phyloP scores from a whole-genome alignment of 225 moss, liverwort and hornwort species.

The Polytrichum formosum region DNA sequence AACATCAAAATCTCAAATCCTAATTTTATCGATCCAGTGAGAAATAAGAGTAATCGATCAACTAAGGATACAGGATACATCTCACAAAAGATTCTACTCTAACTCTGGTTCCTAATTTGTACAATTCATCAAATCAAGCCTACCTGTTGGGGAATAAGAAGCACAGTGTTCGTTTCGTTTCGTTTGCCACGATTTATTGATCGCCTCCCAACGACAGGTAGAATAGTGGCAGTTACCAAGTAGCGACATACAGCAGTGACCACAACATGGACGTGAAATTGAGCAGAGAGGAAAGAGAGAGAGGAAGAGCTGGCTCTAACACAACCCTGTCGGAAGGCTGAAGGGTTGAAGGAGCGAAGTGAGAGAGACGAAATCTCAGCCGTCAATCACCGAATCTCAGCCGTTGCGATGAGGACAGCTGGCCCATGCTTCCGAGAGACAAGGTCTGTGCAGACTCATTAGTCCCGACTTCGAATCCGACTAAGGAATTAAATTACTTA shows the following conservation, averaged over 20 bases:
- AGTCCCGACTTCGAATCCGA: background rate
- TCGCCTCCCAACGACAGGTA: too few species aligned
- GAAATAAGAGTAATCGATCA: too few species aligned
- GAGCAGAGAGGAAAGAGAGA: background rate
- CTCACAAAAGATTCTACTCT: too few species aligned
- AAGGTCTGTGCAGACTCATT: background rate
- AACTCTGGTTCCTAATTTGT: too few species aligned
- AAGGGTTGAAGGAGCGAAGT: background rate
- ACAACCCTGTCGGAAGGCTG: background rate
- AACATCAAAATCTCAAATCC: too few species aligned
- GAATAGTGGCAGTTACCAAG: too few species aligned
- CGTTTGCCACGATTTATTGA: too few species aligned
- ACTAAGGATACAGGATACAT: too few species aligned
- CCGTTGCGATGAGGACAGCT: background rate
- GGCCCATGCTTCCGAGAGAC: background rate
- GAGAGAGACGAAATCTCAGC: constrained; percentile 1
- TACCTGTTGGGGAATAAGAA: too few species aligned
- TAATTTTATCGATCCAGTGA: too few species aligned
- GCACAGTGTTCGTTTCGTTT: too few species aligned
- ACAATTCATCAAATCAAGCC: too few species aligned
- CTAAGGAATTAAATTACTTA: background rate
- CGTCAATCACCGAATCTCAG: background rate
- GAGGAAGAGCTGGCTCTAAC: background rate
- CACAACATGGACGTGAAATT: background rate
- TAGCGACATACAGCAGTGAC: background rate